Percentiles rank a stretch among this genome's conserved stretches.
These are phyloP conservation scores for Amaranthus cruentus DNA, from an alignment of 148 eudicot species.

Conservation along the genomic window DNA sequence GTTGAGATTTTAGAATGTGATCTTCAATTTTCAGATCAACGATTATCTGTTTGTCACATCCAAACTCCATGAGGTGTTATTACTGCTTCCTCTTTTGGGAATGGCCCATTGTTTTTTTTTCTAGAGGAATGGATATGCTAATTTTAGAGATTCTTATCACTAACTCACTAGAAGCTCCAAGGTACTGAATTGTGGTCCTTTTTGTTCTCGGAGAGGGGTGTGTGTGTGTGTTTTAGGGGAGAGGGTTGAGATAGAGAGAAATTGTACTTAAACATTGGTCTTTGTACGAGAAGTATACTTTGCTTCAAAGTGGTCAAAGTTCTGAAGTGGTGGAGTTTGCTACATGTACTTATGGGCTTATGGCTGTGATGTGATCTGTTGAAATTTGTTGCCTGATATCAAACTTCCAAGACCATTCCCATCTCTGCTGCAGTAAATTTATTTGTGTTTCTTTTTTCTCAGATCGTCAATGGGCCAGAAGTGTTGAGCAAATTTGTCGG, in stretches of 20 bases:
- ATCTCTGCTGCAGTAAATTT: neutral
- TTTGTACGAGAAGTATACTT: neutral
- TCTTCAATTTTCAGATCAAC: too few relatives aligned
- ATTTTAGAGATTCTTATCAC: neutral
- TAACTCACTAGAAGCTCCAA: neutral
- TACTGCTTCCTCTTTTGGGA: too few relatives aligned
- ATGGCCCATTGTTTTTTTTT: too few relatives aligned
- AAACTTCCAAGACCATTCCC: neutral
- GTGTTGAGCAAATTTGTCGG: slow-evolving; percentile 99
- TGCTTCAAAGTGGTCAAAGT: neutral
- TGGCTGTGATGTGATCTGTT: neutral
- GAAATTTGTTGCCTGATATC: neutral
- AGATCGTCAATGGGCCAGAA: slow-evolving; percentile 99
- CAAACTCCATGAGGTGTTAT: too few relatives aligned
- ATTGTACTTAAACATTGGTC: neutral
- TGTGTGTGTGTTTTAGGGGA: neutral
- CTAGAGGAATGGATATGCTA: too few relatives aligned
- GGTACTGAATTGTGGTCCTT: too few relatives aligned
- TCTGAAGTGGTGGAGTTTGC: slow-evolving; percentile 1
- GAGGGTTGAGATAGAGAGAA: neutral
- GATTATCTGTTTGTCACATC: too few relatives aligned
- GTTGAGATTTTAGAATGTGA: too few relatives aligned
- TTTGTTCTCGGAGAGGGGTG: too few relatives aligned
- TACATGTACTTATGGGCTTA: neutral
- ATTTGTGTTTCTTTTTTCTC: neutral